These are phyloP conservation scores for Daldinia caldariorum DNA, from an alignment of 495 filamentous ascomycete genomes.

Conservation along the genomic window DNA sequence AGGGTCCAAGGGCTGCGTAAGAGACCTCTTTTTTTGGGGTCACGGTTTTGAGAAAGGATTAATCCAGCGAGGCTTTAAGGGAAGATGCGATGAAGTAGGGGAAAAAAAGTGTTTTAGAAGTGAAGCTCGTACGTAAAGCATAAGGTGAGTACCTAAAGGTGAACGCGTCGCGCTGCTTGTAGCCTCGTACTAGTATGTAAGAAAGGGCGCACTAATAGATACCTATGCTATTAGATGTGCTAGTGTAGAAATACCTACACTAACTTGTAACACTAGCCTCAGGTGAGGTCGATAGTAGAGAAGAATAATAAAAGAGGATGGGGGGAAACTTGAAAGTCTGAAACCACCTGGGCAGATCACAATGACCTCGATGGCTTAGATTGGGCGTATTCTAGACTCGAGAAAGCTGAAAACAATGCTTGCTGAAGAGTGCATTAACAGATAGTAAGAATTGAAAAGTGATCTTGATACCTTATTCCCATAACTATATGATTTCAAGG, in stretches of 20 bases:
- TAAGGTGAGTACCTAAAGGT: not conserved
- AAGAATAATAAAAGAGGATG: not conserved
- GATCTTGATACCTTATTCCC: constrained; percentile 17
- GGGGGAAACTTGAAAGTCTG: constrained; percentile 11
- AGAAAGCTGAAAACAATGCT: not conserved
- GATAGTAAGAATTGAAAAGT: not conserved
- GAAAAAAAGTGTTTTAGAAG: not conserved
- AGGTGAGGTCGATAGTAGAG: too few species aligned
- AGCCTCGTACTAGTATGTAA: not conserved
- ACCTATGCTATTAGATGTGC: not conserved
- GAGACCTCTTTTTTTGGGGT: constrained; percentile 13
- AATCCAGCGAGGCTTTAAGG: not conserved
- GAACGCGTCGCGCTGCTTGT: not conserved
- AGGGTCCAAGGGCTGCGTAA: constrained; percentile 24
- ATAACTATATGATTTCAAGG: not conserved
- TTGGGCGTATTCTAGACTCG: constrained; percentile 16
- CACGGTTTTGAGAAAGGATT: constrained; percentile 6
- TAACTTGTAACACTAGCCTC: not conserved
- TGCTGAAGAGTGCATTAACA: constrained; percentile 23
- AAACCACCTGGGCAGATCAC: constrained; percentile 22
- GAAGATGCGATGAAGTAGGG: not conserved
- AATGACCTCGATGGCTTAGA: constrained; percentile 13
- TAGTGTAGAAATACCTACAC: constrained; percentile 3
- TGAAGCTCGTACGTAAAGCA: not conserved
- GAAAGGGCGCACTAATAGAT: too few species aligned